phyloP scores from a whole-genome alignment of 83 land plant genomes.

The Picea abies region DNA sequence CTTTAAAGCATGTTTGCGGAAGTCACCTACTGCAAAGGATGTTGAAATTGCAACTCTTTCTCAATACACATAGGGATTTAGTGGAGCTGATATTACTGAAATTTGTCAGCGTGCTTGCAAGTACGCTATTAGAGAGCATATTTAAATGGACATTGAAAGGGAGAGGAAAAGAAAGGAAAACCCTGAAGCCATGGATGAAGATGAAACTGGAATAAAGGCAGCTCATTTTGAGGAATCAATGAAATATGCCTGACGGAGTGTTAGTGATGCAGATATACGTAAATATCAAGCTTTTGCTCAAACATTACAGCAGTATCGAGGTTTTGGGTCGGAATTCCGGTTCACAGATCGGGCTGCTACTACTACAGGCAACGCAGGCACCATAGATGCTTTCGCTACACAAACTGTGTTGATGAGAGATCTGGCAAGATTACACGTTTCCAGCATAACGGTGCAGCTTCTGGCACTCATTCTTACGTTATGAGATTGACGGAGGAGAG shows the following conservation, averaged over 20 bases:
- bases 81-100: slow-evolving; percentile 29
- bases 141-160: neutral
- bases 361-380: neutral
- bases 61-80: slow-evolving; percentile 20
- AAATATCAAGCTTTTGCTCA: slow-evolving; percentile 30
- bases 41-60: slow-evolving; percentile 21
- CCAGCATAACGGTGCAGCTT: too few species aligned
- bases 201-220: slow-evolving; percentile 19
- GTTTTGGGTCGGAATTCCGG: slow-evolving; percentile 17
- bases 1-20: slow-evolving; percentile 29
- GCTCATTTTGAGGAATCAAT: slow-evolving; percentile 19
- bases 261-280: slow-evolving; percentile 24
- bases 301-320: slow-evolving; percentile 13
- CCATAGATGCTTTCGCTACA: neutral
- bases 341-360: slow-evolving; percentile 12
- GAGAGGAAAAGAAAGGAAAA: slow-evolving; percentile 6
- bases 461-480: too few species aligned
- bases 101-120: slow-evolving; percentile 27
- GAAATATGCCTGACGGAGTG: slow-evolving; percentile 24
- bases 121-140: neutral
- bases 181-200: slow-evolving; percentile 26
- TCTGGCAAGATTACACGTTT: too few species aligned
- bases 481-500: too few species aligned
- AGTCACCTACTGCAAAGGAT: slow-evolving; percentile 26
- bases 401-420: neutral